Percentiles rank a stretch among this genome's conserved stretches.
phyloP scores from a whole-genome alignment of 2,329 filamentous ascomycete genomes.

The Fusarium chaquense region DNA sequence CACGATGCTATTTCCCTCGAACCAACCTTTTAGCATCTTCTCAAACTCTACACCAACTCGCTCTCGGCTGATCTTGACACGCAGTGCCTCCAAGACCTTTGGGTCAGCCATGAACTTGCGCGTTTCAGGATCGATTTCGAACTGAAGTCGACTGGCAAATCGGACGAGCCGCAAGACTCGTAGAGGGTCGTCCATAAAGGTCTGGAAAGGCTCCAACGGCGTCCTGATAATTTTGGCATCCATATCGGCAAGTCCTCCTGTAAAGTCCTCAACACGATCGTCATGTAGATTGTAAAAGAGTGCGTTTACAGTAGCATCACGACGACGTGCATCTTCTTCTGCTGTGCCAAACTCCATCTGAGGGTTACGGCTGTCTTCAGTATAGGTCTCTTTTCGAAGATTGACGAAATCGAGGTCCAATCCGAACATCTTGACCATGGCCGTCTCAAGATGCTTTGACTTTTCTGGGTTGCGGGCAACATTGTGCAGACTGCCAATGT shows the following conservation, averaged over 20 bases:
- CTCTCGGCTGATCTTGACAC: conserved; percentile 90
- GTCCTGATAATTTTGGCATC: conserved; percentile 79
- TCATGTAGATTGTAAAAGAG: conserved; percentile 95
- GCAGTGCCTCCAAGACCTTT: conserved; percentile 84
- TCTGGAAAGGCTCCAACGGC: conserved; percentile 87
- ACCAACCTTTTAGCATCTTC: conserved; percentile 84
- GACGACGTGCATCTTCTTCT: conserved; percentile 86
- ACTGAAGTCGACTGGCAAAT: conserved; percentile 87
- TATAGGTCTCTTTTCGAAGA: conserved; percentile 89
- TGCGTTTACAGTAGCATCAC: conserved; percentile 94
- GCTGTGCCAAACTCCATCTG: conserved; percentile 94
- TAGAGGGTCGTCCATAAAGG: conserved; percentile 93
- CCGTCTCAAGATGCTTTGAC: conserved; percentile 94
- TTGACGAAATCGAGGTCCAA: conserved; percentile 96
- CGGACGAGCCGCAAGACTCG: conserved; percentile 87
- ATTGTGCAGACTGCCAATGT: conserved; percentile 83
- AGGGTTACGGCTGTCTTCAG: conserved; percentile 89
- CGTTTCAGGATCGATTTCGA: conserved; percentile 78
- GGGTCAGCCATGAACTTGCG: conserved; percentile 79
- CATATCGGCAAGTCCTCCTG: conserved; percentile 82
- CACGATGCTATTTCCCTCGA: not conserved
- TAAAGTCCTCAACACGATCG: conserved; percentile 85
- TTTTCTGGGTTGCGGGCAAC: conserved; percentile 94
- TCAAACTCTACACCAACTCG: conserved; percentile 87
- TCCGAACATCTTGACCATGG: conserved; percentile 85